Evolutionary conservation across 2,329 filamentous ascomycete genomes (phyloP), one percentile per base, ranked within the genome.

Genomic region (Sporothrix variecibatus): DNA sequence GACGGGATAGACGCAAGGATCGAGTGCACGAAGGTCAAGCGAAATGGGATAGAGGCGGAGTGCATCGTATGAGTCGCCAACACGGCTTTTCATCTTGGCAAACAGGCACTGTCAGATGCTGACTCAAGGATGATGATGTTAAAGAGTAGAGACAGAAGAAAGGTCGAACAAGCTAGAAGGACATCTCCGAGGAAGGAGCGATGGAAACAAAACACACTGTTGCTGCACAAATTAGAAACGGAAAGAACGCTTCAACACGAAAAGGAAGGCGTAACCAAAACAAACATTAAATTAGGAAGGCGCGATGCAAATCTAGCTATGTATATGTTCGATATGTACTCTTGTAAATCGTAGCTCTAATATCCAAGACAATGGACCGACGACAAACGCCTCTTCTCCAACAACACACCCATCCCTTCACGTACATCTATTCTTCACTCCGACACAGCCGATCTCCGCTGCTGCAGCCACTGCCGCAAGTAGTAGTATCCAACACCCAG

Each of bases 401-500:
- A 28, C 23, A 56, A 28, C 12, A 58, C 6, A 31, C 17, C 26
- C 6, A 17, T 7, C 26, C 26, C 17, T 15, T 56, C 53, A 9
- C 12, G 9, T 11, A 7, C 9, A 53, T 56, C 69, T 62, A 43
- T 43, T 49, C 38, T 17, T 31, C 31, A 12, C 34, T 34, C 34
- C 15, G 53, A 31, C 26, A 5, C 46, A n/a, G 40, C 31, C 49
- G 49, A 34, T 3, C 20, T 34, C 43, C 23, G 70, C 70, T 58
- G 40, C 70, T 56, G 70, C 58, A n/a, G 20, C 73, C 49, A 72
- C 68, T 38, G 34, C 68, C 68, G 67, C 69, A 51, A n/a, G 53
- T 74, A 74, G 72, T 74, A 78, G 65, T 87, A 87, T 75, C 87
- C 84, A 0, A 81, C 76, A 0, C 89, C 89, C 2, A 87, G 53